phyloP scores from a whole-genome alignment of 192 early-diverging fungal genomes.

The Entophlyctis helioformis region DNA sequence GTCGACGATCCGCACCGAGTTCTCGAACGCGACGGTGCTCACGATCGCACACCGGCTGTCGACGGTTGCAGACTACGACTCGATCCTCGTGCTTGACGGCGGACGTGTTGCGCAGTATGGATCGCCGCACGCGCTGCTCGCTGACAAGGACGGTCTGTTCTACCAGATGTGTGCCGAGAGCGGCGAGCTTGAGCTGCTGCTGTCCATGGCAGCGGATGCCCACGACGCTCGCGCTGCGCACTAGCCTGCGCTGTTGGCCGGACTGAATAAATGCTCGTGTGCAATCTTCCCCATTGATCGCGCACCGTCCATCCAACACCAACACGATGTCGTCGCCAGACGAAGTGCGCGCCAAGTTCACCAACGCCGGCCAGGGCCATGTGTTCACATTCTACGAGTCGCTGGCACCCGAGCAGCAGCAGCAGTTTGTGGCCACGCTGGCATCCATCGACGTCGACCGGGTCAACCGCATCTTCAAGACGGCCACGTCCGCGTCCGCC shows the following conservation, averaged over 20 bases:
- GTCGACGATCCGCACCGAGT: conserved; percentile 27
- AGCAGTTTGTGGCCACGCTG: conserved; percentile 54
- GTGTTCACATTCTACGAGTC: conserved; percentile 72
- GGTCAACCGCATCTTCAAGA: conserved; percentile 71
- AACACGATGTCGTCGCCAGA: no score
- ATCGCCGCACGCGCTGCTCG: conserved; percentile 32
- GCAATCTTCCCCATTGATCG: no score
- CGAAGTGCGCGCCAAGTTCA: conserved; percentile 26
- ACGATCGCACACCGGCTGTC: conserved; percentile 60
- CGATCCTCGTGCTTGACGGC: conserved; percentile 33
- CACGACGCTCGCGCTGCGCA: no score
- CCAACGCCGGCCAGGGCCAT: conserved; percentile 71
- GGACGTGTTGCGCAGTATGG: conserved; percentile 22
- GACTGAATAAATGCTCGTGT: no score
- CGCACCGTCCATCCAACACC: no score
- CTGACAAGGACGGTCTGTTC: conserved; percentile 42
- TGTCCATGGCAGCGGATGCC: no score
- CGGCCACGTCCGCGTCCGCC: conserved; percentile 41
- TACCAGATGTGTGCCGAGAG: no score
- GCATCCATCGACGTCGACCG: conserved; percentile 61
- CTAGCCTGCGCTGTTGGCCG: no score
- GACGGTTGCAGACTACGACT: conserved; percentile 60
- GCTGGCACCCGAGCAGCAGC: conserved; percentile 46
- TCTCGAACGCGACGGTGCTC: conserved; percentile 44
- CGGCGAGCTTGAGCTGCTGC: no score